Evolutionary conservation across 2,329 filamentous ascomycete genomes (phyloP).

Genomic region (Stachybotrys chlorohalonatus): DNA sequence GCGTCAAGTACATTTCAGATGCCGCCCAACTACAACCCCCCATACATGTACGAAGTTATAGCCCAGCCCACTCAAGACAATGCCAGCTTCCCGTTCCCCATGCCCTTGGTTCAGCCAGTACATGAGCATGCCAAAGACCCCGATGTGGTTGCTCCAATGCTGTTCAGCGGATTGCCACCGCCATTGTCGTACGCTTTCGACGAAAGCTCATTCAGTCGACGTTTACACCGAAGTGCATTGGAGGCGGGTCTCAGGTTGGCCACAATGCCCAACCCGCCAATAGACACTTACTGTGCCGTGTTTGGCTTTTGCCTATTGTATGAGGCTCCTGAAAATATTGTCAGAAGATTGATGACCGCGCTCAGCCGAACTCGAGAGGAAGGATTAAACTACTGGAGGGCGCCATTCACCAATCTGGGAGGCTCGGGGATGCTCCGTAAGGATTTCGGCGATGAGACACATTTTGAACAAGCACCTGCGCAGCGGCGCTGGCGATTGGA

Average conservation of each 20-base stretch:
- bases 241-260: slow-evolving; percentile 56
- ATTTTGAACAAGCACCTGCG: background rate
- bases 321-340: slow-evolving; percentile 39
- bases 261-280: slow-evolving; percentile 36
- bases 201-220: slow-evolving; percentile 61
- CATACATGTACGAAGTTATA: slow-evolving; percentile 35
- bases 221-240: slow-evolving; percentile 56
- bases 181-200: slow-evolving; percentile 50
- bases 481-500: background rate
- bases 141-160: slow-evolving; percentile 6
- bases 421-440: slow-evolving; percentile 52
- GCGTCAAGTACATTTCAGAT: slow-evolving; percentile 1
- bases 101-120: slow-evolving; percentile 11
- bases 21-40: background rate
- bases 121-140: background rate
- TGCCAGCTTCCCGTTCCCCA: slow-evolving; percentile 40
- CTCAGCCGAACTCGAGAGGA: slow-evolving; percentile 24
- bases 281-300: slow-evolving; percentile 39
- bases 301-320: slow-evolving; percentile 65
- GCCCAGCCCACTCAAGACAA: slow-evolving; percentile 42
- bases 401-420: slow-evolving; percentile 57
- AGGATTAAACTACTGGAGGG: slow-evolving; percentile 47
- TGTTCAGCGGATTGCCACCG: slow-evolving; percentile 26
- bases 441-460: slow-evolving; percentile 26
- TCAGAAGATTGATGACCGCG: slow-evolving; percentile 25